Base-by-base conservation (phyloP, 1,139 yeast species). In the Pichia inconspicua region DNA sequence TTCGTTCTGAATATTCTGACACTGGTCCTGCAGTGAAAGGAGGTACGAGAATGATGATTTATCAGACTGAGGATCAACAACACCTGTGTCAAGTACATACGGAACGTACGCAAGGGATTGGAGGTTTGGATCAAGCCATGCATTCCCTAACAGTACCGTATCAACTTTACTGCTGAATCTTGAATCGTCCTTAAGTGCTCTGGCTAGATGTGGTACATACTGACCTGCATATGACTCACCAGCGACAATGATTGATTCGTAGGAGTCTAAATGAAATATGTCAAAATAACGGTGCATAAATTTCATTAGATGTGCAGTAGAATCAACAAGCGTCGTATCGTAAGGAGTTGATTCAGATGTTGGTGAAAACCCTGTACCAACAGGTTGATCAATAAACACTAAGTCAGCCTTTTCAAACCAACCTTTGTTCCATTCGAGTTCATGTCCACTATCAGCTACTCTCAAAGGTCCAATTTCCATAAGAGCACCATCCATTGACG, bases 151-250 rank as follows among this genome's bases (percentile, higher is more conserved):
- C 55, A 89, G 57, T n/a, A 87, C 62, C 0, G 90, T 92, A 53
- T 76, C 72, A 49, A 90, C 63, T 49, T 82, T 71, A 53, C 77
- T 68, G 1, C 52, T 35, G 39, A 54, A 52, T 7, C 28, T 45
- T 2, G 48, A 31, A 11, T 51, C 43, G 5, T 63, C 51, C 8
- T 67, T 57, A 2, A 75, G 68, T 1, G 78, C 80, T 43, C 75
- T 68, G 0, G 94, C 95, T 50, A 90, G 77, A 64, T 84, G 87
- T 1, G 98, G 98, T 49, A 92, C 84, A 64, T 88, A 92, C 64
- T 92, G 97, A 25, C 99, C 99, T 1, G 98, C 97, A 68, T 83
- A 94, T 57, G 96, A 86, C 67, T 92, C 98, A 27, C 99, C 99
- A 0, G 96, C 95, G 44, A 92, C 65, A 56, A 79, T 81, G 5